Evolutionary conservation across 495 filamentous ascomycete species (phyloP), one percentile per base, ranked within the genome.

Genomic region (Talaromyces borbonicus): DNA sequence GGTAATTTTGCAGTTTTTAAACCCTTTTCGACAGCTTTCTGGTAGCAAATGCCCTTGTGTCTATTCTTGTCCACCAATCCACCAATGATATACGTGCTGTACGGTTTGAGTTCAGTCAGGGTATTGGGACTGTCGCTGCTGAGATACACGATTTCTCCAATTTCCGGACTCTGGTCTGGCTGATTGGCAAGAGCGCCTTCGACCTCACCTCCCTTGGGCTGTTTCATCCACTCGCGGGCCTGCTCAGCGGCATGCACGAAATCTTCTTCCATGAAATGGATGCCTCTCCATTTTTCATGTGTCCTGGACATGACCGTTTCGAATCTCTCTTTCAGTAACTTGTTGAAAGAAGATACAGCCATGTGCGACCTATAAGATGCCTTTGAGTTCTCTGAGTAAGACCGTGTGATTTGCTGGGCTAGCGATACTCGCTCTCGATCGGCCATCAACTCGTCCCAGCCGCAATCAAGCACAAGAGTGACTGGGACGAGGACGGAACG

Each of bases 31-130:
- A 72, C 68, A 0, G 93, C 92, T 31, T 80, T 72, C 53, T 84
- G 83, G 70, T 95, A 90, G 67, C 92, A 97, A 9, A 95, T 66
- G 1, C 85, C 90, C 63, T 99, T 99, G 60, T 99, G 78, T 18
- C 92, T 73, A 56, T 99, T 99, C 64, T 84, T 85, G 59, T 99
- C 92, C 19, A 99, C 93, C 20, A 99, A 67, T 0, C 90, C 92
- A 15, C 92, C 92, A 46, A 99, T 84, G 27, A 99, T 84, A 57
- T 99, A 99, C 35, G 77, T 88, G 29, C 80, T 87, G 65, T 88
- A 83, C 0, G 87, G 82, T 61, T 85, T 85, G 19, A 97, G 73
- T 37, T 82, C 70, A 1, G 80, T 77, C 23, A 99, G 64, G 0
- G 84, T 95, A 42, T 94, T 71, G 0, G 83, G 77, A 33, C 85